phyloP scores from a whole-genome alignment of 371 early-diverging fungal species.

The Parasitella parasitica region DNA sequence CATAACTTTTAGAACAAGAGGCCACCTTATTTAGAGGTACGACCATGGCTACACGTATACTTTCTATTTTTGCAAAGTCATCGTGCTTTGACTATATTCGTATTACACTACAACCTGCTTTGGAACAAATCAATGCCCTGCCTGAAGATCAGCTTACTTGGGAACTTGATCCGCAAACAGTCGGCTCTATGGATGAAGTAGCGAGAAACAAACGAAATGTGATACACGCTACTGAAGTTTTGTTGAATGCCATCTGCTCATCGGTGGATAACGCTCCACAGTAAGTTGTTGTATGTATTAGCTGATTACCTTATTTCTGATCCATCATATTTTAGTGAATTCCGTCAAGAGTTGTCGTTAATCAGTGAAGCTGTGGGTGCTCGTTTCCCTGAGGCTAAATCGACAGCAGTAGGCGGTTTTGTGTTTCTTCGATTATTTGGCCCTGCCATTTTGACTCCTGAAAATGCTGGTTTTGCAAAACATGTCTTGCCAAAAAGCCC shows the following conservation, averaged over 20 bases:
- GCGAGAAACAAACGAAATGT: slow-evolving; percentile 76
- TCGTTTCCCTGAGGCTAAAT: slow-evolving; percentile 82
- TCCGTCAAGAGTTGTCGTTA: slow-evolving; percentile 77
- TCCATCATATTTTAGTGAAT: slow-evolving; percentile 38
- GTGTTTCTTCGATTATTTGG: slow-evolving; percentile 93
- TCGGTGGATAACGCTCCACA: slow-evolving; percentile 69
- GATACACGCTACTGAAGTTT: slow-evolving; percentile 68
- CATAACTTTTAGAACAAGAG: slow-evolving; percentile 58
- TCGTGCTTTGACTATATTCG: slow-evolving; percentile 82
- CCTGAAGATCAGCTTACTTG: slow-evolving; percentile 54
- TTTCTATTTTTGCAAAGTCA: slow-evolving; percentile 77
- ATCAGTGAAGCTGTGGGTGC: slow-evolving; percentile 75
- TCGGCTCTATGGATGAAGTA: slow-evolving; percentile 61
- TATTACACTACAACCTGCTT: slow-evolving; percentile 74
- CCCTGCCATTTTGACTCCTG: slow-evolving; percentile 90
- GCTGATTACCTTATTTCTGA: no score
- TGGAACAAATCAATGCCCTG: slow-evolving; percentile 56
- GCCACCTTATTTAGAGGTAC: slow-evolving; percentile 90
- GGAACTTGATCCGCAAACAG: slow-evolving; percentile 83
- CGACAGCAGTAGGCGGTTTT: slow-evolving; percentile 90
- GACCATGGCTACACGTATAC: slow-evolving; percentile 83
- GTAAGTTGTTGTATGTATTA: no score
- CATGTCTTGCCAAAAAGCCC: slow-evolving; percentile 31
- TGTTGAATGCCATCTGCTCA: slow-evolving; percentile 80
- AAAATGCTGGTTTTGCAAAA: slow-evolving; percentile 53